A percentile compares a stretch with the other conserved stretches of the same genome.
Evolutionary conservation across 1,139 yeast genomes (phyloP).

Genomic region (Taiozyma sp.): DNA sequence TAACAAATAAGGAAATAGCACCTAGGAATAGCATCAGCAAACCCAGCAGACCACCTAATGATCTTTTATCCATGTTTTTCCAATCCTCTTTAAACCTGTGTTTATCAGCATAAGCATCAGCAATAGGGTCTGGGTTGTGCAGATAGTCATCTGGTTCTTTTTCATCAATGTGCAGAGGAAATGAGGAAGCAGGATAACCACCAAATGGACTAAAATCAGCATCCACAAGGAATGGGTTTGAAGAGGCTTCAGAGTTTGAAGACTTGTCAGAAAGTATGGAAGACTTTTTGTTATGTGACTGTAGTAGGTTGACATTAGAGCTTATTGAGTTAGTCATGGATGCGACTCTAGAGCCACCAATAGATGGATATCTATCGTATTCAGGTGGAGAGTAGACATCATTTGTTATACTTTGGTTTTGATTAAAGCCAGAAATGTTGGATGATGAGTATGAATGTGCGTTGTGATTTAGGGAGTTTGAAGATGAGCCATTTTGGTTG

Average conservation of each 20-base stretch:
- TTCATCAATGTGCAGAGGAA: constrained; percentile 82
- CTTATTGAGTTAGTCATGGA: constrained; percentile 36
- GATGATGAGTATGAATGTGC: constrained; percentile 20
- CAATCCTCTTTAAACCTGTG: constrained; percentile 54
- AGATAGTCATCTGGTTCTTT: constrained; percentile 88
- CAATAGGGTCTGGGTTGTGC: constrained; percentile 90
- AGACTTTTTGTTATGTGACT: constrained; percentile 12
- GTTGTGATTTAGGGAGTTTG: constrained; percentile 21
- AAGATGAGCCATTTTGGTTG: constrained; percentile 37
- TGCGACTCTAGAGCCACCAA: constrained; percentile 44
- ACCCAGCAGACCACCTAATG: constrained; percentile 56
- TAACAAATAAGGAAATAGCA: constrained; percentile 49
- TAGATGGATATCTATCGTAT: constrained; percentile 52
- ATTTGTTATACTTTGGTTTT: constrained; percentile 8
- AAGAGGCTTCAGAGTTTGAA: constrained; percentile 27
- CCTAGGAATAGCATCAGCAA: constrained; percentile 51
- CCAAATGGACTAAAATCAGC: constrained; percentile 80
- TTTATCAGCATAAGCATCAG: constrained; percentile 73
- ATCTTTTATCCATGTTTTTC: constrained; percentile 52
- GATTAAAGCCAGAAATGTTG: constrained; percentile 15
- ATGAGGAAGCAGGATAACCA: constrained; percentile 85
- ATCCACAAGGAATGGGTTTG: constrained; percentile 33
- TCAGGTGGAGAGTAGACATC: constrained; percentile 41
- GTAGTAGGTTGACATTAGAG: constrained; percentile 15
- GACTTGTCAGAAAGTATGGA: constrained; percentile 24